Base-by-base conservation (phyloP, 2,329 filamentous ascomycete species). In the Scopulariopsis brevicaulis region DNA sequence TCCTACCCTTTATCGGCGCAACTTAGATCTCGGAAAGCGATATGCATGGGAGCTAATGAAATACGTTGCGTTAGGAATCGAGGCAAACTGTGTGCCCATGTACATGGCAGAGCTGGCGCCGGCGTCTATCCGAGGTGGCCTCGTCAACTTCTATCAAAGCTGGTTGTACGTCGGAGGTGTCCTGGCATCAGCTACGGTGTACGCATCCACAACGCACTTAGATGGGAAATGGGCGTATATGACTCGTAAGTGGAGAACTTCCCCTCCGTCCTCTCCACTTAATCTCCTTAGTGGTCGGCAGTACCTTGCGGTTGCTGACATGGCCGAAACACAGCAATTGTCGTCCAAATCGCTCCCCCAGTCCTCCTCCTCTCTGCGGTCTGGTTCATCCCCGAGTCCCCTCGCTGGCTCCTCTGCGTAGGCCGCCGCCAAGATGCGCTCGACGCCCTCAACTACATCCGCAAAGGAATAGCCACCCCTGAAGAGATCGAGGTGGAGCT, bases 71-170 rank as follows among this genome's bases (percentile, higher is more conserved):
- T 46, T 18, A 46, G 14, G 40, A 18, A 46, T 46, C 0, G 61
- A 60, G 5, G 58, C 60, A 4, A 59, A 59, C 22, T 59, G 58
- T 20, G 60, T 60, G 2, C 62, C 62, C 4, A 61, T 64, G 20
- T 64, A 61, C 32, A 58, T 63, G 51, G 58, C 60, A 0, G 61
- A 64, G 56, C 59, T 62, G 7, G 59, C 60, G 2, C 61, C 62
- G 0, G 54, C 59, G 8, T 53, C 51, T 15, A 46, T 64, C 8
- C 59, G 62, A 4, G 62, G 61, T 8, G 60, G 54, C 28, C 35
- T 63, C 52, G 56, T 60, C 58, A 61, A 60, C 56, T 61, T 58
- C 48, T 62, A 61, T 56, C 40, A 46, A 14, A 60, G 28, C 57
- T 59, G 40, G 40, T 7, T 46, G 8, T 46, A 46, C 1, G 60